Percentiles rank a stretch among this genome's conserved stretches.
phyloP scores from a whole-genome alignment of 1,284 basidiomycete genomes.

The Ganoderma lingzhi region DNA sequence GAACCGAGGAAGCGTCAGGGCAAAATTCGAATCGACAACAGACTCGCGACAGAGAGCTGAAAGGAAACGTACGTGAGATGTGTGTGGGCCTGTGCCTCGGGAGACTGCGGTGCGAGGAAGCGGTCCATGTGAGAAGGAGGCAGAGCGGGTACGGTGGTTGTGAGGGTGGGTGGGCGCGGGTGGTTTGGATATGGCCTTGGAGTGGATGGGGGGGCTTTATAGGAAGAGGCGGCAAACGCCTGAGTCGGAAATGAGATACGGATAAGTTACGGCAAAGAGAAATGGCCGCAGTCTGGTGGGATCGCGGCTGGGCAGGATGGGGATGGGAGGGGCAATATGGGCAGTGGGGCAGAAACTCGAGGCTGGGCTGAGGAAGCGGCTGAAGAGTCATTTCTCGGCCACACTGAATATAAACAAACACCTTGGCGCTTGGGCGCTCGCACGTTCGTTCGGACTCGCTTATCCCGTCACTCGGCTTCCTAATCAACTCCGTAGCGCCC shows the following conservation, averaged over 20 bases:
- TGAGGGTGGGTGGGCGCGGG: slow-evolving; percentile 12
- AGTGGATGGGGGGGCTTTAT: slow-evolving; percentile 26
- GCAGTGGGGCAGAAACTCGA: slow-evolving; percentile 36
- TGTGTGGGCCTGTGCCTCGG: slow-evolving; percentile 75
- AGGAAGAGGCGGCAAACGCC: slow-evolving; percentile 12
- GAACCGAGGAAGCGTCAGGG: slow-evolving; percentile 26
- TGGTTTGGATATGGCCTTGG: slow-evolving; percentile 4
- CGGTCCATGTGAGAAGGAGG: slow-evolving; percentile 59
- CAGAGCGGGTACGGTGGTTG: slow-evolving; percentile 12
- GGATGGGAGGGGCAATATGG: slow-evolving; percentile 10
- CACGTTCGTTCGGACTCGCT: slow-evolving; percentile 36
- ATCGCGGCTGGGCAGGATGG: slow-evolving; percentile 10
- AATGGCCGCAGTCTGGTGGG: slow-evolving; percentile 1
- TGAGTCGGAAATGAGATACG: slow-evolving; percentile 23
- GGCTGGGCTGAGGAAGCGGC: slow-evolving; percentile 20
- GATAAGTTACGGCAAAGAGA: slow-evolving; percentile 28
- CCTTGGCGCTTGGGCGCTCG: slow-evolving; percentile 32
- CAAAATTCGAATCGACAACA: neutral
- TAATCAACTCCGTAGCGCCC: slow-evolving; percentile 14
- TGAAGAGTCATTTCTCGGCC: slow-evolving; percentile 32
- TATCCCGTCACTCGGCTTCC: slow-evolving; percentile 28
- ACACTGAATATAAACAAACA: slow-evolving; percentile 30
- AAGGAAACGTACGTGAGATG: slow-evolving; percentile 65
- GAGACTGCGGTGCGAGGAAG: slow-evolving; percentile 75
- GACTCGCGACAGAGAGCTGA: slow-evolving; percentile 12